phyloP scores from a whole-genome alignment of 257 asterid species.

The Nicotiana noctiflora region DNA sequence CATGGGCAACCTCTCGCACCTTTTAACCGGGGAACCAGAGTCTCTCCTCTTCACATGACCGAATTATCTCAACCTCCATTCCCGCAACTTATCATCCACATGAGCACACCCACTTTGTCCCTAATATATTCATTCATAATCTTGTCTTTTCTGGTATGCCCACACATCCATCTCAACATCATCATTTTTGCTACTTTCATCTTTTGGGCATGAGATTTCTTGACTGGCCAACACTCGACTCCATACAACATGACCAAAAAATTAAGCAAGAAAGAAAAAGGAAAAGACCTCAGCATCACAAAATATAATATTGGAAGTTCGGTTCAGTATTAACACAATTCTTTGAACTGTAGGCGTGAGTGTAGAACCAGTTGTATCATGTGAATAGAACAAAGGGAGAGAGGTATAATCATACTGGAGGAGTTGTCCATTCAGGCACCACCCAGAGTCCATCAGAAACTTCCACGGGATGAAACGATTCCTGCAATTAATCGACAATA shows the following conservation, averaged over 20 bases:
- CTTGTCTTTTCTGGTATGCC: too few species aligned
- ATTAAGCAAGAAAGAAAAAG: not conserved
- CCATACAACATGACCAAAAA: not conserved
- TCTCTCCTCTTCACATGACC: too few species aligned
- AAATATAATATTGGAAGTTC: not conserved
- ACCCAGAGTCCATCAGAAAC: slow-evolving; percentile 78
- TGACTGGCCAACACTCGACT: too few species aligned
- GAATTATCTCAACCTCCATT: too few species aligned
- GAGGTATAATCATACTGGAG: slow-evolving; percentile 60
- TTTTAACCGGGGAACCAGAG: too few species aligned
- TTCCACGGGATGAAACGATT: slow-evolving; percentile 74
- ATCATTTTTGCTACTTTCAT: too few species aligned
- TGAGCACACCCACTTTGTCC: too few species aligned
- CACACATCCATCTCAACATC: too few species aligned
- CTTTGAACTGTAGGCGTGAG: not conserved
- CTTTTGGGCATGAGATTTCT: too few species aligned
- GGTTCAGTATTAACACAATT: not conserved
- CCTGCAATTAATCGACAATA: slow-evolving; percentile 37
- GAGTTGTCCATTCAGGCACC: slow-evolving; percentile 81
- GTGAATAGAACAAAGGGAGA: not conserved
- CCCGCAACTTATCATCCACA: too few species aligned
- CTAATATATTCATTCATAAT: too few species aligned
- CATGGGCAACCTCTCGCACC: too few species aligned
- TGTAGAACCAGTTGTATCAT: not conserved
- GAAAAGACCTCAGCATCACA: not conserved